Base-by-base conservation (phyloP, 768 basidiomycete species). In the Boletus subparvulus region DNA sequence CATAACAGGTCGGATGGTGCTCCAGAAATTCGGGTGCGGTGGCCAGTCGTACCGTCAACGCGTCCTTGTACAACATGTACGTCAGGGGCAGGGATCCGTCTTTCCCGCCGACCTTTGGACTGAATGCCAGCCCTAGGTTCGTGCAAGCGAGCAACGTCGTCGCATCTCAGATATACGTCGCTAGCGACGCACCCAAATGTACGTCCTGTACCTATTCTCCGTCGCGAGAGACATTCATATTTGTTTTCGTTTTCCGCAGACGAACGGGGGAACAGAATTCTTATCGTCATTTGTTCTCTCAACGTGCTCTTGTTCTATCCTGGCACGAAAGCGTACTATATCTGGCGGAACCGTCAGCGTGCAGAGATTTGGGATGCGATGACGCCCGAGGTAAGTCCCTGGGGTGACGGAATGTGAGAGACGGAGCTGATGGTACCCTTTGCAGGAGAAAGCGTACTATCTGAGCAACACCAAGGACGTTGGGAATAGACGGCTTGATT, bases 11-110 rank as follows among this genome's bases (percentile, higher is more conserved):
- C 10, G 82, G 69, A 21, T 85, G 82, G 83, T 82, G 80, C 60
- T 84, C 83, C 14, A 78, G 82, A 30, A 85, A 85, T 55, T 74
- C 83, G 0, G 83, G 83, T 32, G 81, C 77, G 3, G 84, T 85
- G 12, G 82, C 83, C 8, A 81, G 81, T 55, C 74, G 83, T 13
- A 84, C 83, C 0, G 82, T 84, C 47, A 83, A 82, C 50, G 83
- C 81, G 0, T 83, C 83, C 1, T 46, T 85, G 46, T 84, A 83
- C 60, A 84, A 84, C 63, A 84, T 83, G 82, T 75, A 14, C 13
- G 55, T 47, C 47, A 11, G 10, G 24, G 42, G 16, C 0, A 21
- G 21, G 21, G 21, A 21, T 10, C 2, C 12, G 16, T 12, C 24
- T 44, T 28, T 51, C 26, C 14, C 37, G 11, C 10, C 1, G 14